These are phyloP conservation scores for Aspergillus costaricaensis DNA, from an alignment of 2,329 filamentous ascomycete genomes.

Conservation along the genomic window DNA sequence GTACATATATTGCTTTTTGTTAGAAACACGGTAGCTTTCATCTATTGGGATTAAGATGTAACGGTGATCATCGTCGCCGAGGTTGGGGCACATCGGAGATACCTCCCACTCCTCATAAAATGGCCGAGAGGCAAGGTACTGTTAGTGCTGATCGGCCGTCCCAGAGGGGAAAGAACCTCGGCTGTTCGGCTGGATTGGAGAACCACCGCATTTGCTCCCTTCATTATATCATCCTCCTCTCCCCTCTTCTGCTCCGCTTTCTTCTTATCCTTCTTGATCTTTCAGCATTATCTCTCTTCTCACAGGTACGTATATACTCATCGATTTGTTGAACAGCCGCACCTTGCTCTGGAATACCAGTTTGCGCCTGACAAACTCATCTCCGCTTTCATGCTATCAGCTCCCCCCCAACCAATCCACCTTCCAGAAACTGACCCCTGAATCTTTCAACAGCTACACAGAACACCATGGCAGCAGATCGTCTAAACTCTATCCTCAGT, in stretches of 20 bases:
- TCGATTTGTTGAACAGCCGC: not conserved
- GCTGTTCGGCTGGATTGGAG: slow-evolving; percentile 14
- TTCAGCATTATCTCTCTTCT: not conserved
- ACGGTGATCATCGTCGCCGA: not conserved
- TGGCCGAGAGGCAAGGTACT: not conserved
- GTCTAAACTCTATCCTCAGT: slow-evolving; percentile 83
- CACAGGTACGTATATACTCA: not conserved
- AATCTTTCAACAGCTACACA: not conserved
- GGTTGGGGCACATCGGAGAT: not conserved
- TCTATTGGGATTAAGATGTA: no score
- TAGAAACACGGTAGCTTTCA: not conserved
- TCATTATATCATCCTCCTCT: slow-evolving; percentile 1
- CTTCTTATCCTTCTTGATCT: not conserved
- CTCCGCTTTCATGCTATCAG: not conserved
- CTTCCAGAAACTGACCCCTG: not conserved
- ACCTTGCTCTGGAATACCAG: not conserved
- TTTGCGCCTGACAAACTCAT: not conserved
- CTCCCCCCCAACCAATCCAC: not conserved
- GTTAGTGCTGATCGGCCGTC: not conserved
- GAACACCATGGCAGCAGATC: slow-evolving; percentile 72
- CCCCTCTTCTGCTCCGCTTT: not conserved
- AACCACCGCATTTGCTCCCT: not conserved
- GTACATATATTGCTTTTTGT: not conserved
- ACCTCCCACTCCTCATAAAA: not conserved
- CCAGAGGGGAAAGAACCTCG: slow-evolving; percentile 13